phyloP scores from a whole-genome alignment of 768 basidiomycete species.

The Paxillus rubicundulus region DNA sequence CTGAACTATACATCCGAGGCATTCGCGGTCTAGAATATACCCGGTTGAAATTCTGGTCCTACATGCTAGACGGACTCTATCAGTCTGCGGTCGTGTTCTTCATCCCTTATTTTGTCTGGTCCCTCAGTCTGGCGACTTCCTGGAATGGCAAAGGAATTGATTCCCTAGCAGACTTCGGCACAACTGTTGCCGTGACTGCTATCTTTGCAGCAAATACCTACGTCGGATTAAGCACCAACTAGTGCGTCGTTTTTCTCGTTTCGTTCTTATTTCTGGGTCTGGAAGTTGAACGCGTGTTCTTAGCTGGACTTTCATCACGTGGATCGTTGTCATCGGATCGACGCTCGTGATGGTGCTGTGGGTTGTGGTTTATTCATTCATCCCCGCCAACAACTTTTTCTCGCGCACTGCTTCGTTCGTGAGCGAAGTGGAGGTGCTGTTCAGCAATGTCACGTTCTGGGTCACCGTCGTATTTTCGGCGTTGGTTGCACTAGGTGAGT shows the following conservation, averaged over 20 bases:
- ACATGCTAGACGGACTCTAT: slow-evolving; percentile 93
- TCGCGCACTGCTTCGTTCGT: slow-evolving; percentile 71
- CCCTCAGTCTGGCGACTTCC: slow-evolving; percentile 57
- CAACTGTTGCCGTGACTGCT: slow-evolving; percentile 83
- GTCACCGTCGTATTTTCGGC: slow-evolving; percentile 68
- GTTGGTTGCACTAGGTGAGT: slow-evolving; percentile 66
- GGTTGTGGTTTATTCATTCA: slow-evolving; percentile 85
- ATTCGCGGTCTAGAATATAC: slow-evolving; percentile 95
- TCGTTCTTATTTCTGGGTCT: not conserved
- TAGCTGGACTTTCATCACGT: slow-evolving; percentile 84
- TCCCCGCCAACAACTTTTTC: slow-evolving; percentile 69
- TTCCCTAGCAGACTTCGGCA: slow-evolving; percentile 84
- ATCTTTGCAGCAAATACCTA: slow-evolving; percentile 88
- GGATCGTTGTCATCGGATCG: slow-evolving; percentile 77
- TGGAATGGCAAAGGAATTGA: slow-evolving; percentile 82
- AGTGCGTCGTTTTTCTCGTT: slow-evolving; percentile 52
- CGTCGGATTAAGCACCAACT: slow-evolving; percentile 86
- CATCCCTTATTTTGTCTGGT: slow-evolving; percentile 78
- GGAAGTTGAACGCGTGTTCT: slow-evolving; percentile 7
- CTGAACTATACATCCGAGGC: slow-evolving; percentile 93
- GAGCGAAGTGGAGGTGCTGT: slow-evolving; percentile 70
- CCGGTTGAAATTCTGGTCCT: slow-evolving; percentile 86
- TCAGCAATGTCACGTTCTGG: slow-evolving; percentile 83
- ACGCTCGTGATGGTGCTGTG: slow-evolving; percentile 81
- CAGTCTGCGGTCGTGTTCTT: slow-evolving; percentile 87